Percentiles rank a stretch among this genome's conserved stretches.
These are phyloP conservation scores for Euphorbia celastroides DNA, from an alignment of 441 rosid genomes.

Conservation along the genomic window DNA sequence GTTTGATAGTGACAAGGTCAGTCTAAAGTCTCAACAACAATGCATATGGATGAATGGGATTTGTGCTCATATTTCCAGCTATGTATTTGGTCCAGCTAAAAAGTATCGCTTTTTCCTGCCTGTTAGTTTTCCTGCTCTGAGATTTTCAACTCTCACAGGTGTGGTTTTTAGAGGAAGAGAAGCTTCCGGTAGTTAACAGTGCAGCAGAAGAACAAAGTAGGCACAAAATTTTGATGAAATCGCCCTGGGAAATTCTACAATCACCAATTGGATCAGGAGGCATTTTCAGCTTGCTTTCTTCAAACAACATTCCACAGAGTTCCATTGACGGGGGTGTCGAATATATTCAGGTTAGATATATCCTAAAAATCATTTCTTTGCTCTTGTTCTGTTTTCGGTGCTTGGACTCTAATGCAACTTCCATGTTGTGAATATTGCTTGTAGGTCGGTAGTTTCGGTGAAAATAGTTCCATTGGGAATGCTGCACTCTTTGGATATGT, in stretches of 20 bases:
- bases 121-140: neutral
- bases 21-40: conserved; percentile 2
- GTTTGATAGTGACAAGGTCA: conserved; percentile 67
- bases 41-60: neutral
- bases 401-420: neutral
- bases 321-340: conserved; percentile 53
- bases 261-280: conserved; percentile 86
- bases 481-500: conserved; percentile 47
- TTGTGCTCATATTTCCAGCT: no score
- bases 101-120: neutral
- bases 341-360: conserved; percentile 57
- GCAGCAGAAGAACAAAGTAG: conserved; percentile 40
- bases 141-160: conserved; percentile 36
- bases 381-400: no score
- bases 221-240: conserved; percentile 77
- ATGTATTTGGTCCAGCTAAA: neutral
- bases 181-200: conserved; percentile 62
- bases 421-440: conserved; percentile 2
- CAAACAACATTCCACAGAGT: conserved; percentile 39
- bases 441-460: conserved; percentile 43
- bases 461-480: conserved; percentile 22
- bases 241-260: conserved; percentile 86
- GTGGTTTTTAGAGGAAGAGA: conserved; percentile 72
- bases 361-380: no score
- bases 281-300: conserved; percentile 53